Conservation (phyloP, 2,329 filamentous ascomycete species). For the Amauroascus verrucosus region DNA sequence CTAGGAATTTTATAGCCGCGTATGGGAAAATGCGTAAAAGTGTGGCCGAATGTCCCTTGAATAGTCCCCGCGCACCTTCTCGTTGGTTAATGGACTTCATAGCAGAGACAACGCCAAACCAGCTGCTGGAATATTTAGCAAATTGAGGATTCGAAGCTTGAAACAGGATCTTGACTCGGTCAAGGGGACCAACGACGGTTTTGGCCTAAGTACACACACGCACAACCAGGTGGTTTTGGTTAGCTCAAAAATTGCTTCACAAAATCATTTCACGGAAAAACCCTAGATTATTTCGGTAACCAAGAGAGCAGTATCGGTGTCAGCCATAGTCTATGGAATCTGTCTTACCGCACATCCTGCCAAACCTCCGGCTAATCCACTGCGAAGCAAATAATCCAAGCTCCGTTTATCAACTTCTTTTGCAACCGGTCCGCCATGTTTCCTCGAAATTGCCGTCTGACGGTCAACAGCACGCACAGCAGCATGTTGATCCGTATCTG, state of each 20-base stretch:
- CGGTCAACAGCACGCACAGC: not conserved
- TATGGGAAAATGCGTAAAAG: conserved; percentile 93
- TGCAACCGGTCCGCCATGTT: not conserved
- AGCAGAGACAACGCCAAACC: conserved; percentile 71
- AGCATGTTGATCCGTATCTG: conserved; percentile 3
- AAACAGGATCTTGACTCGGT: conserved; percentile 97
- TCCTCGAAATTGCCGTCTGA: not conserved
- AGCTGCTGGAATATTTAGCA: conserved; percentile 81
- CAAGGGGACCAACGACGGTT: conserved; percentile 87
- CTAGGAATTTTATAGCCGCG: conserved; percentile 93
- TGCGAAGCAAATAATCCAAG: conserved; percentile 72
- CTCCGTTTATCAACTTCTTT: conserved; percentile 54
- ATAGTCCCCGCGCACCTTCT: conserved; percentile 68
- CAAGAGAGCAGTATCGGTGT: no score
- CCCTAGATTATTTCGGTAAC: not conserved
- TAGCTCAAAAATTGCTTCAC: no score
- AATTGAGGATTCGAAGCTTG: conserved; percentile 92
- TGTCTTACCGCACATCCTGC: conserved; percentile 78
- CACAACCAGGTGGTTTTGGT: not conserved
- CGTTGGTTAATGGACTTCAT: conserved; percentile 70
- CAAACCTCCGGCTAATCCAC: conserved; percentile 74
- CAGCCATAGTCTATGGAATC: not conserved
- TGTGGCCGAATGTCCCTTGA: conserved; percentile 88
- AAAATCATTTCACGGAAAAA: no score
- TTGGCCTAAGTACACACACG: conserved; percentile 55